Conservation (phyloP, 2,329 filamentous ascomycete species). For the Cladosporium sp. region DNA sequence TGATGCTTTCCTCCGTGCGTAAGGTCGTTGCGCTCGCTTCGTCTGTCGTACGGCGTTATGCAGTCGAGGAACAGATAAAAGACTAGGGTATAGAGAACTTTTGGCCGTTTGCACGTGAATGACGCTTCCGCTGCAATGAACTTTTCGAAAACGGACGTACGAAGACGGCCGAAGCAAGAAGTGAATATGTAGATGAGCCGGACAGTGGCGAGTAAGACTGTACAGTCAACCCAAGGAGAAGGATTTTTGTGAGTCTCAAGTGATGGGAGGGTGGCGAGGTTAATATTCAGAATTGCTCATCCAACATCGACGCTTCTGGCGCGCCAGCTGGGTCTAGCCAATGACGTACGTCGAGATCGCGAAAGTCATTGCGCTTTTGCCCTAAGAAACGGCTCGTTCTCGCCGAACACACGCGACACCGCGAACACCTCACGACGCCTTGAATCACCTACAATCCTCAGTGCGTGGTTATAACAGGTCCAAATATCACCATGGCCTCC, state of each 20-base stretch:
- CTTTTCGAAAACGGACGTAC: neutral
- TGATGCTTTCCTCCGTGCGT: neutral
- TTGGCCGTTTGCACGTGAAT: neutral
- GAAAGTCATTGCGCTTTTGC: neutral
- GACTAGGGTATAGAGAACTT: neutral
- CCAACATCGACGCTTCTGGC: conserved; percentile 10
- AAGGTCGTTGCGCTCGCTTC: neutral
- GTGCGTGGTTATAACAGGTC: conserved; percentile 14
- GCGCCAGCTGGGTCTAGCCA: neutral
- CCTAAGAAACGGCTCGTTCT: neutral
- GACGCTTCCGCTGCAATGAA: neutral
- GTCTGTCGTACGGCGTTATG: neutral
- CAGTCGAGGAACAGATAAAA: neutral
- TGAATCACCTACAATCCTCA: neutral
- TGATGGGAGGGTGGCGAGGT: neutral
- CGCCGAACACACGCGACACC: neutral
- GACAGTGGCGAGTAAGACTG: neutral
- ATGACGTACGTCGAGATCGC: neutral
- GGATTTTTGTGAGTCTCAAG: neutral
- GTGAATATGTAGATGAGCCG: neutral
- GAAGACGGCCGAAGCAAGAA: neutral
- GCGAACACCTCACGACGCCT: neutral
- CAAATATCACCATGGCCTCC: conserved; percentile 16
- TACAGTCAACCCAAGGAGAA: neutral
- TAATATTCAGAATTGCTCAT: conserved; percentile 18